These are phyloP conservation scores for Tolypocladium tropicale DNA, from an alignment of 2,329 filamentous ascomycete species.

Conservation along the genomic window DNA sequence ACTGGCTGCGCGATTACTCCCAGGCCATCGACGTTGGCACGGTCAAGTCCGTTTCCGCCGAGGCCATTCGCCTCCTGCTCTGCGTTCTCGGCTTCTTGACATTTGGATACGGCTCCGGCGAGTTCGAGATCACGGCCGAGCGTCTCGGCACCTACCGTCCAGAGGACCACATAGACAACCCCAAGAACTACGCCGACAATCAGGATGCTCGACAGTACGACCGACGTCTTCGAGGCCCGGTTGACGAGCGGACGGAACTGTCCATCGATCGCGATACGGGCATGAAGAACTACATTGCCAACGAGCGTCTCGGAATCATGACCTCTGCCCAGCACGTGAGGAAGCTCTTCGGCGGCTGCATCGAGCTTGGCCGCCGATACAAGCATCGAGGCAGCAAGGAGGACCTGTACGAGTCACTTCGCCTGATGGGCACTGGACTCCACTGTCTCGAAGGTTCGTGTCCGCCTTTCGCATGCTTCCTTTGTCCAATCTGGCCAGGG, in stretches of 20 bases:
- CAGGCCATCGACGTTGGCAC: slow-evolving; percentile 91
- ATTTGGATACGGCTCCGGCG: slow-evolving; percentile 73
- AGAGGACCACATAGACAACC: slow-evolving; percentile 68
- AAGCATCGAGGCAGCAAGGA: slow-evolving; percentile 41
- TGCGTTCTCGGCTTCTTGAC: slow-evolving; percentile 86
- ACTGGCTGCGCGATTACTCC: slow-evolving; percentile 89
- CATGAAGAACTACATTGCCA: slow-evolving; percentile 92
- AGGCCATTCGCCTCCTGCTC: slow-evolving; percentile 81
- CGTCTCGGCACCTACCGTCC: slow-evolving; percentile 75
- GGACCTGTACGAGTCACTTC: slow-evolving; percentile 81
- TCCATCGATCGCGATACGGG: slow-evolving; percentile 65
- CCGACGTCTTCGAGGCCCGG: slow-evolving; percentile 65
- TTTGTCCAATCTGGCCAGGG: background rate
- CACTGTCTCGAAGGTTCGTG: slow-evolving; percentile 70
- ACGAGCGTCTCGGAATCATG: slow-evolving; percentile 67
- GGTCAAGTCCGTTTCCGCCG: slow-evolving; percentile 79
- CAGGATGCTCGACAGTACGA: slow-evolving; percentile 77
- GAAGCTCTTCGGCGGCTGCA: slow-evolving; percentile 60
- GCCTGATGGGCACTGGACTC: slow-evolving; percentile 75
- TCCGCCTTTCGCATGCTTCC: background rate
- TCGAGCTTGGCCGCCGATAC: slow-evolving; percentile 73
- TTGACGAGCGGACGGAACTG: slow-evolving; percentile 71
- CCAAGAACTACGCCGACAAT: slow-evolving; percentile 83
- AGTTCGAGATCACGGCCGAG: slow-evolving; percentile 77
- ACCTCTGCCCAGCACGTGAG: slow-evolving; percentile 73